phyloP scores from a whole-genome alignment of 2,329 filamentous ascomycete species.

The Aspergillus proliferans region DNA sequence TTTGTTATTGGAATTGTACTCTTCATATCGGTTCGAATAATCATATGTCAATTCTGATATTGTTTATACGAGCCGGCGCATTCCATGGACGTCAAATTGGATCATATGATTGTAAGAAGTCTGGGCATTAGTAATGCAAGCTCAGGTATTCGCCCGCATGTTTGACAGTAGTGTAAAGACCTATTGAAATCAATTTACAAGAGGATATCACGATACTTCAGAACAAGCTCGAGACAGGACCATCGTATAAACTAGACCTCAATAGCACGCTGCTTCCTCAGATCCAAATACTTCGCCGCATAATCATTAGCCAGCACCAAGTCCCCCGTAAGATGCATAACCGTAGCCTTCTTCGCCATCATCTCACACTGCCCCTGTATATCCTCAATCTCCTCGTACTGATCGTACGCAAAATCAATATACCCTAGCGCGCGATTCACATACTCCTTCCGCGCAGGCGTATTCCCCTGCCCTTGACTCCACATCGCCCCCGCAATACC shows the following conservation, averaged over 20 bases:
- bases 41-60: not conserved
- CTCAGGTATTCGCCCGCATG: not conserved
- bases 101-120: not conserved
- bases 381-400: constrained; percentile 63
- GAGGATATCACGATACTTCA: not conserved
- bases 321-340: constrained; percentile 66
- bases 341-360: constrained; percentile 73
- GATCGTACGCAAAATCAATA: constrained; percentile 56
- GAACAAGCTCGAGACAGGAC: not conserved
- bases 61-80: not conserved
- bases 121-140: not conserved
- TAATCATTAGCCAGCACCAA: constrained; percentile 58
- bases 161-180: not conserved
- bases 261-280: constrained; percentile 40
- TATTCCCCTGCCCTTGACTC: constrained; percentile 18
- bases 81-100: not conserved
- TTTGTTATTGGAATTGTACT: not conserved
- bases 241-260: constrained; percentile 1
- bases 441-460: constrained; percentile 46
- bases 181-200: not conserved
- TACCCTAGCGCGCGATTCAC: constrained; percentile 55
- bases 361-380: constrained; percentile 67
- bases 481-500: constrained; percentile 58
- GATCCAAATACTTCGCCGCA: constrained; percentile 58
- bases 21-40: not conserved